Evolutionary conservation across 768 basidiomycete genomes (phyloP).

Genomic region (Termitomyces eurrhizus): DNA sequence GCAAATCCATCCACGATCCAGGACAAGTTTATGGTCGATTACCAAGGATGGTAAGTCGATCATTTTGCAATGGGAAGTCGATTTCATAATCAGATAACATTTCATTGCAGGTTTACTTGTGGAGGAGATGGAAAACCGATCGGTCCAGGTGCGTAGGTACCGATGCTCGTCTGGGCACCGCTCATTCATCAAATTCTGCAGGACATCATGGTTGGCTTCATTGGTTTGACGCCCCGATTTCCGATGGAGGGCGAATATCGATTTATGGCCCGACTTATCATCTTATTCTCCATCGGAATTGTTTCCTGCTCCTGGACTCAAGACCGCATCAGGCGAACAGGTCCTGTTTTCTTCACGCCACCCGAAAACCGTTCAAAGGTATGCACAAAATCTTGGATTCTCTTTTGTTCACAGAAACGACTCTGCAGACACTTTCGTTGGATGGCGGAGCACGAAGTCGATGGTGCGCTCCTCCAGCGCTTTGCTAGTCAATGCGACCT

Average conservation of each 20-base stretch:
- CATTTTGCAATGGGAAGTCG: neutral
- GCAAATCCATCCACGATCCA: constrained; percentile 76
- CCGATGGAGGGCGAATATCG: constrained; percentile 64
- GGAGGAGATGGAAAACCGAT: constrained; percentile 65
- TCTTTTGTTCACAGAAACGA: constrained; percentile 2
- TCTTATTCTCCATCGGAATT: constrained; percentile 69
- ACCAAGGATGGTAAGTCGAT: constrained; percentile 71
- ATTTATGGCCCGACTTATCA: constrained; percentile 79
- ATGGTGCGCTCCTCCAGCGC: constrained; percentile 80
- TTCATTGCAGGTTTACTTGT: constrained; percentile 60
- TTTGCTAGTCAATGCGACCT: constrained; percentile 69
- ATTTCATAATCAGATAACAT: neutral
- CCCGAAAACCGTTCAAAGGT: constrained; percentile 66
- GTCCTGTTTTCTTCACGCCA: constrained; percentile 79
- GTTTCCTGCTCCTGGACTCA: constrained; percentile 64
- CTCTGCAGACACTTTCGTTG: constrained; percentile 61
- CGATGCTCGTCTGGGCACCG: too few species aligned
- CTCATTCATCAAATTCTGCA: constrained; percentile 11
- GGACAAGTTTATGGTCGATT: constrained; percentile 81
- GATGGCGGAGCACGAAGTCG: constrained; percentile 82
- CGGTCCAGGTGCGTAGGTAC: constrained; percentile 41
- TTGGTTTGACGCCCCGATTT: constrained; percentile 71
- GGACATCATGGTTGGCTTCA: constrained; percentile 87
- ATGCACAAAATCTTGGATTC: constrained; percentile 9
- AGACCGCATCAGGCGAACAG: constrained; percentile 50